phyloP scores from a whole-genome alignment of 148 eudicot species.

The Diospyros kaki region DNA sequence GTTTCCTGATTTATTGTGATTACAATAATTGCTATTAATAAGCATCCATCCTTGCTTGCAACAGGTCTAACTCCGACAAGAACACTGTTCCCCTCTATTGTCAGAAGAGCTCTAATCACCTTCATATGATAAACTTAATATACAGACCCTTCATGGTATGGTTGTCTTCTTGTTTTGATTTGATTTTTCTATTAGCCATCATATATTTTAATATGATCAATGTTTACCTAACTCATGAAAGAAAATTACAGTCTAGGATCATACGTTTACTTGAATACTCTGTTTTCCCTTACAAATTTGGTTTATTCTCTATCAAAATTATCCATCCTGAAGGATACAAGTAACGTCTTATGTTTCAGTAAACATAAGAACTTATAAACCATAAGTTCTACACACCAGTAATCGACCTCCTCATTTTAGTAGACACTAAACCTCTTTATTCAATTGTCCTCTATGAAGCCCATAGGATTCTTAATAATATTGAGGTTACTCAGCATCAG shows the following conservation, averaged over 20 bases:
- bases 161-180: slow-evolving; percentile 6
- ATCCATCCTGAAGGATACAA: not conserved
- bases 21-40: not conserved
- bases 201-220: not conserved
- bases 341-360: not conserved
- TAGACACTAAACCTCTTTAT: not conserved
- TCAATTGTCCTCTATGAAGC: not conserved
- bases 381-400: not conserved
- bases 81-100: slow-evolving; percentile 43
- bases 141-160: slow-evolving; percentile 86
- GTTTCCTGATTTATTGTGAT: not conserved
- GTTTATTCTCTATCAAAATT: not conserved
- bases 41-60: slow-evolving; percentile 15
- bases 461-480: not conserved
- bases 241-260: not conserved
- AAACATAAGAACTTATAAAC: not conserved
- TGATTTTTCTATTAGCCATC: slow-evolving; percentile 1
- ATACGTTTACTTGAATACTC: not conserved
- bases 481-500: not conserved
- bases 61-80: slow-evolving; percentile 37
- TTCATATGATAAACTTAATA: slow-evolving; percentile 47
- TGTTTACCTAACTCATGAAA: not conserved
- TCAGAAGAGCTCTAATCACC: slow-evolving; percentile 53
- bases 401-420: not conserved
- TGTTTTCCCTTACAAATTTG: not conserved